Conservation (phyloP, 2,329 filamentous ascomycete species). For the Fusarium siculi region DNA sequence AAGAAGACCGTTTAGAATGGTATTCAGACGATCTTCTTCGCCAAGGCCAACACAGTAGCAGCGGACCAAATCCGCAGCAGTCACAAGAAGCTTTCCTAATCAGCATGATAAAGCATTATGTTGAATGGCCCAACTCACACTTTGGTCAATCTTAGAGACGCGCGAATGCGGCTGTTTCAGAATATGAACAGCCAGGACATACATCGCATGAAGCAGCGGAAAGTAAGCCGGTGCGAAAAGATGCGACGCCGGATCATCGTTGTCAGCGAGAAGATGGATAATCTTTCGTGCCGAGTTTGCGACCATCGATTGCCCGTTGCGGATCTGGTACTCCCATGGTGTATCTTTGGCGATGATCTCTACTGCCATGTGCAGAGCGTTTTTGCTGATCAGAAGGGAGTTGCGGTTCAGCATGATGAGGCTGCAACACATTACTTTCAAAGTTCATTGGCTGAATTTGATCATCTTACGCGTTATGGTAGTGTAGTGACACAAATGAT, state of each 20-base stretch:
- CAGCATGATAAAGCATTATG: rapidly evolving
- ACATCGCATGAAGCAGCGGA: background rate
- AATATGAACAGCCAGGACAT: background rate
- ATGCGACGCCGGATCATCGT: background rate
- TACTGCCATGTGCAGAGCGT: background rate
- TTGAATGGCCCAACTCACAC: background rate
- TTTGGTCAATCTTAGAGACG: conserved; percentile 4
- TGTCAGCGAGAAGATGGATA: background rate
- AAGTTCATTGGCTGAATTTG: rapidly evolving
- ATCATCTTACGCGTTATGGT: background rate
- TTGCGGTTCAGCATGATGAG: conserved; percentile 8
- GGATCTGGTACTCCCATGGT: background rate
- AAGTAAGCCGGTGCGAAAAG: background rate
- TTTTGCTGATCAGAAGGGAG: background rate
- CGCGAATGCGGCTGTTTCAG: conserved; percentile 3
- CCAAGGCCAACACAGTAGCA: background rate
- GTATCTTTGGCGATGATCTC: conserved; percentile 7
- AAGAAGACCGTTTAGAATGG: background rate
- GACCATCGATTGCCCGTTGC: conserved; percentile 7
- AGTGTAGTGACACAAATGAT: background rate
- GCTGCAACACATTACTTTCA: rapidly evolving
- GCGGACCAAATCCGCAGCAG: background rate
- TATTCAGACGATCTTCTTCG: background rate
- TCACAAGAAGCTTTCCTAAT: background rate
- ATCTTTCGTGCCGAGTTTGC: conserved; percentile 12